Conservation (phyloP, 257 asterid genomes). For the Jacaranda copaia region DNA sequence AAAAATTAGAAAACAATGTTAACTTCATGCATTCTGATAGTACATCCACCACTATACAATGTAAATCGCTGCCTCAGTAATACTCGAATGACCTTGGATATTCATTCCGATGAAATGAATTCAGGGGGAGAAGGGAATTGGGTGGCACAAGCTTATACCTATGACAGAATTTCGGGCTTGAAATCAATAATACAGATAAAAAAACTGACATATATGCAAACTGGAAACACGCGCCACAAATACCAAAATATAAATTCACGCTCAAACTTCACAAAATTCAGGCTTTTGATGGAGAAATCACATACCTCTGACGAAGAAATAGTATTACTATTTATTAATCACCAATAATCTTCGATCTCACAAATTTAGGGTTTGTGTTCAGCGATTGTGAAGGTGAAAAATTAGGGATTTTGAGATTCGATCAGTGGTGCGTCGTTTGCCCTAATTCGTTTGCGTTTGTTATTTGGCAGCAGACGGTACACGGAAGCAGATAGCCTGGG, state of each 20-base stretch:
- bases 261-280: constrained; percentile 13
- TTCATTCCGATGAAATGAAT: not conserved
- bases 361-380: constrained; percentile 26
- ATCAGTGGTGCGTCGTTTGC: constrained; percentile 32
- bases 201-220: not conserved
- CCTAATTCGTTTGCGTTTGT: constrained; percentile 40
- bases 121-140: not conserved
- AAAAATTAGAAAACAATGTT: not conserved
- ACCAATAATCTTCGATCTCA: constrained; percentile 28
- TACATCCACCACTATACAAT: not conserved
- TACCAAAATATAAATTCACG: not conserved
- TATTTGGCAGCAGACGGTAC: not conserved
- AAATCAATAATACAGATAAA: not conserved
- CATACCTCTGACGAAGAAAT: constrained; percentile 38
- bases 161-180: not conserved
- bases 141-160: not conserved
- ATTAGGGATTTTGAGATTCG: constrained; percentile 25
- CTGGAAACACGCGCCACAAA: constrained; percentile 7
- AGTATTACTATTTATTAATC: not conserved
- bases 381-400: constrained; percentile 18
- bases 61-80: not conserved
- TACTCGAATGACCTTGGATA: not conserved
- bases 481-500: too few species aligned
- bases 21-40: constrained; percentile 5
- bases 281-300: constrained; percentile 20